A percentile compares a stretch with the other conserved stretches of the same genome.
phyloP scores from a whole-genome alignment of 108 stramenopile species.

The Nannochloropsis gaditana region DNA sequence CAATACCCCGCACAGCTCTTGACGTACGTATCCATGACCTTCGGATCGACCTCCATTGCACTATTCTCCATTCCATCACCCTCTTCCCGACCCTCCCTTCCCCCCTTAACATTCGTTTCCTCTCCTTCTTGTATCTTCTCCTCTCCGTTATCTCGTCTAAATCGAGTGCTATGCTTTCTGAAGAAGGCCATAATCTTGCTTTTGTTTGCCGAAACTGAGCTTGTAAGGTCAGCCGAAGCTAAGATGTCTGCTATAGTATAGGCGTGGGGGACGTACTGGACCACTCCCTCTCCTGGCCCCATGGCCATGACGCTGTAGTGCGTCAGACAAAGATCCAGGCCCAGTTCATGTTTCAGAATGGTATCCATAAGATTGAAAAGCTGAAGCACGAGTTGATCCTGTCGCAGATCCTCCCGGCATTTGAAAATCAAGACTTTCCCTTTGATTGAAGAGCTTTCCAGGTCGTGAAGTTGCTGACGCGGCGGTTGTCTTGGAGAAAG shows the following conservation, averaged over 20 bases:
- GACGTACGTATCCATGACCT: slow-evolving; percentile 42
- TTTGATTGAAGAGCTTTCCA: too few relatives aligned
- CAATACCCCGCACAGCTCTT: slow-evolving; percentile 58
- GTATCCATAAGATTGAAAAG: slow-evolving; percentile 59
- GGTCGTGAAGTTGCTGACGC: too few relatives aligned
- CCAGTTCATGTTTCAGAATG: slow-evolving; percentile 42
- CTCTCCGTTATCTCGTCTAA: neutral
- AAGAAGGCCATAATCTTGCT: neutral
- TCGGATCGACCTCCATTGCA: slow-evolving; percentile 23
- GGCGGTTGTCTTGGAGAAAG: too few relatives aligned
- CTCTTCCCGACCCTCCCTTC: slow-evolving; percentile 21
- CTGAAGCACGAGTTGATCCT: slow-evolving; percentile 63
- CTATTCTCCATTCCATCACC: slow-evolving; percentile 23
- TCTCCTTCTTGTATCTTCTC: neutral
- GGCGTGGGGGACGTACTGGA: slow-evolving; percentile 55
- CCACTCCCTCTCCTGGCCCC: slow-evolving; percentile 54
- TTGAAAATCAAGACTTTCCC: slow-evolving; percentile 44
- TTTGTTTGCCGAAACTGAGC: neutral
- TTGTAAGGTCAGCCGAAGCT: neutral
- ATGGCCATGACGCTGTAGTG: slow-evolving; percentile 59
- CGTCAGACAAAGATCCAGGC: slow-evolving; percentile 46
- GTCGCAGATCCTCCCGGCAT: slow-evolving; percentile 62
- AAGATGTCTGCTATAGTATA: slow-evolving; percentile 54
- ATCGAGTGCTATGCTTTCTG: neutral
- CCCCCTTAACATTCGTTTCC: neutral